Conservation (phyloP, 2,329 filamentous ascomycete genomes). For the Arthrobotrys iridis region DNA sequence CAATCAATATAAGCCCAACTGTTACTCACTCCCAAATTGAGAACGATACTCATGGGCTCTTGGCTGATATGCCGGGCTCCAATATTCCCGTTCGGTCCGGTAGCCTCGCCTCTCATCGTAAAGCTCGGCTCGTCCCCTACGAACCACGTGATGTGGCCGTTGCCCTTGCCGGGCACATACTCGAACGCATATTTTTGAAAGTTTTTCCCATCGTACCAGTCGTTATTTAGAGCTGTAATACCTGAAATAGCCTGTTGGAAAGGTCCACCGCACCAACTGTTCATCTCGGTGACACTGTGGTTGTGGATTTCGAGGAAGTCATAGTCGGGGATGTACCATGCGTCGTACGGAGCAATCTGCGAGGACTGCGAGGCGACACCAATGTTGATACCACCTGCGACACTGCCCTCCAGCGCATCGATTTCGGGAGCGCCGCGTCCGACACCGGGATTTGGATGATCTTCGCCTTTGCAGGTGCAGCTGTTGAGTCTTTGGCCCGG, state of each 20-base stretch:
- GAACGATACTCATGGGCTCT: constrained; percentile 74
- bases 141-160: constrained; percentile 74
- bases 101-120: constrained; percentile 68
- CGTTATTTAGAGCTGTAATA: constrained; percentile 71
- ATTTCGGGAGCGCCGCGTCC: constrained; percentile 77
- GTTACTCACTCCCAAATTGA: constrained; percentile 75
- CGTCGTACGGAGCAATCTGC: constrained; percentile 64
- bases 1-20: constrained; percentile 66
- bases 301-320: constrained; percentile 74
- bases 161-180: constrained; percentile 68
- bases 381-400: constrained; percentile 59
- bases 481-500: constrained; percentile 76
- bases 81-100: constrained; percentile 76
- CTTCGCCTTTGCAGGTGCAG: constrained; percentile 72
- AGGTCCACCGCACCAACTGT: constrained; percentile 70
- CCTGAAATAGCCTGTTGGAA: constrained; percentile 73
- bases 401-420: constrained; percentile 76
- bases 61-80: constrained; percentile 72
- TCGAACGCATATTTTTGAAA: constrained; percentile 73
- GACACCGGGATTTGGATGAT: constrained; percentile 73
- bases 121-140: constrained; percentile 73
- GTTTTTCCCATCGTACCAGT: constrained; percentile 73
- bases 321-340: constrained; percentile 67
- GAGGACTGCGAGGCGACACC: constrained; percentile 65
- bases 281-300: constrained; percentile 67